These are phyloP conservation scores for Cryptosporidium sp. DNA, from an alignment of 169 alveolate genomes.

Conservation along the genomic window DNA sequence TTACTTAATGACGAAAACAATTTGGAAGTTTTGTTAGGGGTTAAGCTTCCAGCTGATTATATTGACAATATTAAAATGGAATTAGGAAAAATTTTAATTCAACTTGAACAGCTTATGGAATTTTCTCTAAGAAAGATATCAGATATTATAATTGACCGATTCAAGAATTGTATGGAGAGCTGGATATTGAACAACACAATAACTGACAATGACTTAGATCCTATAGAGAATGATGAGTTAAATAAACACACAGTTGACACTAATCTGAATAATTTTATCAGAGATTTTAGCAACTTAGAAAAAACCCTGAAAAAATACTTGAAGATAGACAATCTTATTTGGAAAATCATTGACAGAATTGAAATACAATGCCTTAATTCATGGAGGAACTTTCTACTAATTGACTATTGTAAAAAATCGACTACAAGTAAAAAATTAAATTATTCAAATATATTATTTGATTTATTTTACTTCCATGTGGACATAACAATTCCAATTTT, in stretches of 20 bases:
- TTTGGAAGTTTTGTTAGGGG: conserved; percentile 19
- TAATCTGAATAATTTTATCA: neutral
- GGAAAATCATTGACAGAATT: neutral
- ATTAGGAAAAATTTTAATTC: neutral
- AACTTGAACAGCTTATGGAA: neutral
- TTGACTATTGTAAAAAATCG: neutral
- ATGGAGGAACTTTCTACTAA: conserved; percentile 12
- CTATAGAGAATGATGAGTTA: neutral
- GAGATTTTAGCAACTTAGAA: conserved; percentile 25
- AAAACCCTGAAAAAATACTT: conserved; percentile 41
- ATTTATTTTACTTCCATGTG: conserved; percentile 22
- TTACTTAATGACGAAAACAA: conserved; percentile 5
- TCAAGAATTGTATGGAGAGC: neutral
- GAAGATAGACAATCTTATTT: neutral
- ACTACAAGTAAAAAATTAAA: neutral
- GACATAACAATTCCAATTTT: neutral
- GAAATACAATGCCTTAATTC: neutral
- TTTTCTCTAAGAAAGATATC: neutral
- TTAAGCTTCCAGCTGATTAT: conserved; percentile 17
- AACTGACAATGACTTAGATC: neutral
- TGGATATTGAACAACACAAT: conserved; percentile 19
- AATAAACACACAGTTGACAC: neutral
- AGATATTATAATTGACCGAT: conserved; percentile 10
- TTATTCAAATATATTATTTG: conserved; percentile 21
- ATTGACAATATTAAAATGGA: conserved; percentile 12